phyloP scores from a whole-genome alignment of 2,329 filamentous ascomycete species.

The Claviceps monticola region DNA sequence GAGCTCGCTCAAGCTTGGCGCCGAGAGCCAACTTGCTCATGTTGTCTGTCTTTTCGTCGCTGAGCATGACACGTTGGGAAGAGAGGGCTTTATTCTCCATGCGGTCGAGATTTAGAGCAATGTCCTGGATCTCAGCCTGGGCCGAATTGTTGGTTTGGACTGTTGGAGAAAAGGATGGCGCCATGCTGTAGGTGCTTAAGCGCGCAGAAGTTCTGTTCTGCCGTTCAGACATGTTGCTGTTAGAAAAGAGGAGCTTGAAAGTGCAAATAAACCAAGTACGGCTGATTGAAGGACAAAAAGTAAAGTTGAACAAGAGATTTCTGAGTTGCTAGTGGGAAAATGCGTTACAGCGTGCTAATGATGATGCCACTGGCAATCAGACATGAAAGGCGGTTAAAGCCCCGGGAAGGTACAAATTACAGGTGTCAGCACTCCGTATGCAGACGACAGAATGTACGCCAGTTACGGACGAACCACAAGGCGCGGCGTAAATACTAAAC shows the following conservation, averaged over 20 bases:
- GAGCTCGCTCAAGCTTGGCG: conserved; percentile 78
- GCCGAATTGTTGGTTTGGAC: conserved; percentile 39
- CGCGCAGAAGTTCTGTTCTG: conserved; percentile 41
- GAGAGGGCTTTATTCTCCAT: conserved; percentile 80
- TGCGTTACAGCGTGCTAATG: background rate
- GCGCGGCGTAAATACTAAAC: background rate
- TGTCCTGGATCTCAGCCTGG: conserved; percentile 47
- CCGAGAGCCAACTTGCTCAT: conserved; percentile 78
- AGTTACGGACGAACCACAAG: conserved; percentile 3
- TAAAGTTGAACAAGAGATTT: background rate
- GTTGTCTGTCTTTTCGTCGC: conserved; percentile 66
- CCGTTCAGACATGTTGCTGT: conserved; percentile 10
- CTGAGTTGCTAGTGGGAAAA: too few relatives aligned
- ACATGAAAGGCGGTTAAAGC: background rate
- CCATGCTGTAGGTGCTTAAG: conserved; percentile 47
- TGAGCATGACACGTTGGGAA: conserved; percentile 60
- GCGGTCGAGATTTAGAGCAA: conserved; percentile 68
- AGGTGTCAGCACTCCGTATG: background rate
- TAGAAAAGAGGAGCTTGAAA: background rate
- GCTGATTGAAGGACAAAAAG: background rate
- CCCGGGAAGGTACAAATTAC: background rate
- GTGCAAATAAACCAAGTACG: background rate
- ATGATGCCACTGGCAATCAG: background rate
- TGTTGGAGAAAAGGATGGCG: conserved; percentile 45
- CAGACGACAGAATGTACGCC: background rate